These are phyloP conservation scores for Phytopythium kandeliae DNA, from an alignment of 352 stramenopile genomes.

Conservation along the genomic window DNA sequence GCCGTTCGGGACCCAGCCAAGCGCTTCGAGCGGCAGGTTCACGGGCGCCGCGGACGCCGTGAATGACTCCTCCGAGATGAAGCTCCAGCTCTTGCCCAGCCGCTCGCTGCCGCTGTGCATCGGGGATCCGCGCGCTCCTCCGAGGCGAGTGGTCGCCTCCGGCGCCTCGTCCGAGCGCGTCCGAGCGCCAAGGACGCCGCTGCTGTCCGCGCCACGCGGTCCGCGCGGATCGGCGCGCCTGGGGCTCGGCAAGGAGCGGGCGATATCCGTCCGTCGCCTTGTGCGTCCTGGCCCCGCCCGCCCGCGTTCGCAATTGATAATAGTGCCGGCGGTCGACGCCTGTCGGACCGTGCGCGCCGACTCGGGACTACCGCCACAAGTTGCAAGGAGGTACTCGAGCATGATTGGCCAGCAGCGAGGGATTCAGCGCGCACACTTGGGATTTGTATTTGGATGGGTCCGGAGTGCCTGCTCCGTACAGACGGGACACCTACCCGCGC, in stretches of 20 bases:
- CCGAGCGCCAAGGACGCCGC: no score
- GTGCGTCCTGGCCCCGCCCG: no score
- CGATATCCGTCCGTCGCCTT: no score
- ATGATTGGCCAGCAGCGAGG: neutral
- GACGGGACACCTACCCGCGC: constrained; percentile 3
- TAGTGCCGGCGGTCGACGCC: no score
- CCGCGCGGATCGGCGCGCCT: no score
- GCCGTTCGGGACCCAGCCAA: constrained; percentile 31
- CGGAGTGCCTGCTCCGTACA: constrained; percentile 3
- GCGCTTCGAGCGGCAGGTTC: constrained; percentile 26
- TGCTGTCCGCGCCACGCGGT: no score
- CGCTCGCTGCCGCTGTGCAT: constrained; percentile 14
- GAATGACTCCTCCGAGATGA: constrained; percentile 81
- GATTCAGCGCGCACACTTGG: constrained; percentile 3
- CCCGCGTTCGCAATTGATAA: no score
- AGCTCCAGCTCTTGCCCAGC: constrained; percentile 63
- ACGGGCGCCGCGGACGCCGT: constrained; percentile 14
- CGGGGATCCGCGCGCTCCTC: neutral
- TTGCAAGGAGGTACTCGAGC: neutral
- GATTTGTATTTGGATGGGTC: constrained; percentile 4
- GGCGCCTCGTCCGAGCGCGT: no score
- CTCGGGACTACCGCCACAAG: constrained; percentile 1
- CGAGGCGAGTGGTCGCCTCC: no score
- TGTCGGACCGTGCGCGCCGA: no score
- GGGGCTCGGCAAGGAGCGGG: no score